Evolutionary conservation across 2,329 filamentous ascomycete genomes (phyloP).

Genomic region (Fusarium ramigenum): DNA sequence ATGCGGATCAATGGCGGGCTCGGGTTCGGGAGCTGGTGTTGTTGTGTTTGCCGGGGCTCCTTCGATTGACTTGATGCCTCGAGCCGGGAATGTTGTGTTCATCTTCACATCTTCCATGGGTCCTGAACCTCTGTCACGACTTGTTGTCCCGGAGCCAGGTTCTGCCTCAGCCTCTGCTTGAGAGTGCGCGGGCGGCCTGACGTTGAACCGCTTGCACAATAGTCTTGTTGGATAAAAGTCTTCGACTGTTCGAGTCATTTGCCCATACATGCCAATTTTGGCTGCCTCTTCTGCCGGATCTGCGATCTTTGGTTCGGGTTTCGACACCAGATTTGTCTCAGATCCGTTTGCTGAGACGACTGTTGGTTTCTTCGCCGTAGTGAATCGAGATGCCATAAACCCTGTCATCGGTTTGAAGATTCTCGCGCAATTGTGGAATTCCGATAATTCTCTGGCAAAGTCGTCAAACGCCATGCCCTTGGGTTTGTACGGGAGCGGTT

Average conservation of each 20-base stretch:
- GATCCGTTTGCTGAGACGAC: conserved; percentile 35
- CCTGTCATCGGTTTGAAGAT: conserved; percentile 94
- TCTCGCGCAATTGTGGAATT: conserved; percentile 73
- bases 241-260: conserved; percentile 77
- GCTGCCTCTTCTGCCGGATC: conserved; percentile 89
- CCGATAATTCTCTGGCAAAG: conserved; percentile 79
- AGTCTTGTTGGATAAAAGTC: conserved; percentile 84
- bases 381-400: conserved; percentile 93
- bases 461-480: conserved; percentile 68
- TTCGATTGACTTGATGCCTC: conserved; percentile 28
- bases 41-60: not conserved
- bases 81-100: not conserved
- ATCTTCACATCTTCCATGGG: conserved; percentile 24
- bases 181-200: conserved; percentile 78
- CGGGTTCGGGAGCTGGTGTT: conserved; percentile 7
- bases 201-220: conserved; percentile 94
- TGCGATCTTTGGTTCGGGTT: conserved; percentile 47
- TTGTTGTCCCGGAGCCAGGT: conserved; percentile 21
- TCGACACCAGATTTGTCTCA: conserved; percentile 42
- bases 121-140: conserved; percentile 2
- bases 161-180: conserved; percentile 59
- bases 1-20: conserved; percentile 67
- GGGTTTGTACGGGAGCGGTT: conserved; percentile 61
- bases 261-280: conserved; percentile 90
- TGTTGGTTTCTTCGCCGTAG: conserved; percentile 67